Percentiles rank a stretch among this genome's conserved stretches.
phyloP scores from a whole-genome alignment of 2,329 filamentous ascomycete genomes.

The Colletotrichum tabaci region DNA sequence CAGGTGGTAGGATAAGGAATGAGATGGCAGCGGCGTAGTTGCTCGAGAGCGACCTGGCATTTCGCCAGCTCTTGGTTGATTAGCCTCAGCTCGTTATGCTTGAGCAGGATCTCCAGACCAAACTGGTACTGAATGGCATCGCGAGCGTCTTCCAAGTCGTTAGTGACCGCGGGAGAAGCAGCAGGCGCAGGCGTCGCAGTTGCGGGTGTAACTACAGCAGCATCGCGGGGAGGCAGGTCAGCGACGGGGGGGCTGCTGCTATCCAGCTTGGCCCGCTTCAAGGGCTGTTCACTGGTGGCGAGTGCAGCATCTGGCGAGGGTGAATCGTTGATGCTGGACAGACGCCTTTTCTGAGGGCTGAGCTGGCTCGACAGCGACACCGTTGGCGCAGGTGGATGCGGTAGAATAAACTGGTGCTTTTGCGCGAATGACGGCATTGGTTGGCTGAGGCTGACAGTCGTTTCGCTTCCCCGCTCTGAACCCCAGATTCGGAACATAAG shows the following conservation, averaged over 20 bases:
- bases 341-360: conserved; percentile 58
- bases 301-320: conserved; percentile 44
- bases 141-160: conserved; percentile 69
- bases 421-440: conserved; percentile 56
- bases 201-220: conserved; percentile 39
- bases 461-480: conserved; percentile 72
- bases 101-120: conserved; percentile 90
- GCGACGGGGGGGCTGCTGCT: conserved; percentile 23
- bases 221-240: conserved; percentile 29
- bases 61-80: conserved; percentile 98
- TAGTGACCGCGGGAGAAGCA: conserved; percentile 36
- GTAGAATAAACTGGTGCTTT: conserved; percentile 52
- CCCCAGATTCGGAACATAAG: conserved; percentile 76
- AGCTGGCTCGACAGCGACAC: conserved; percentile 44
- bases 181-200: conserved; percentile 31
- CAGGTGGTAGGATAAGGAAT: conserved; percentile 88
- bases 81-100: conserved; percentile 93
- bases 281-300: conserved; percentile 44
- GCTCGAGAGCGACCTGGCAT: conserved; percentile 93
- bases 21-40: conserved; percentile 91
- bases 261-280: conserved; percentile 60
- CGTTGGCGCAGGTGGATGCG: conserved; percentile 45
- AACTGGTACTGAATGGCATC: conserved; percentile 89
- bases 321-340: conserved; percentile 52
- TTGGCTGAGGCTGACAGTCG: conserved; percentile 60